Base-by-base conservation (phyloP, 768 basidiomycete genomes). In the Suillus clintonianus region DNA sequence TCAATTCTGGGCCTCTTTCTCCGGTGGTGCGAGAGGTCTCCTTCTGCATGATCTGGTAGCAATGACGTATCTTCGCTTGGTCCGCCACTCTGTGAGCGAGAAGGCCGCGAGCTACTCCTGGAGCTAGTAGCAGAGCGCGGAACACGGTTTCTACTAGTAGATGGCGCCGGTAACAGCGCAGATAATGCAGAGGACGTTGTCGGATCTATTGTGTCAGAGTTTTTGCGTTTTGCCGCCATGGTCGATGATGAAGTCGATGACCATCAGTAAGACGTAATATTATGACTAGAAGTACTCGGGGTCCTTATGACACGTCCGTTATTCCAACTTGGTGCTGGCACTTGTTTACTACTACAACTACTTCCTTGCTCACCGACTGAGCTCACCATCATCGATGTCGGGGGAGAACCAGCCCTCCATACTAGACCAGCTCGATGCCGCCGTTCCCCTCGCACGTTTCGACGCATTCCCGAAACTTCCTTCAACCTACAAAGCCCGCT, bases 391-490 rank as follows among this genome's bases (percentile, higher is more conserved):
- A 61, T 42, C 61, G 13, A 60, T 34, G 57, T 60, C 47, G n/a
- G 62, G 2, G 36, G 70, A 72, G 11, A n/a, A 53, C 7, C 64
- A 64, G 24, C 67, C 71, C 15, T 75, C 83, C 3, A 65, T 90
- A 61, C 82, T 91, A 66, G 81, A 83, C 70, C 86, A 85, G 70
- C 84, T 92, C 66, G 89, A 92, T 75, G 74, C 81, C 17, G 81
- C 82, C 36, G 85, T 86, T 4, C 83, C 86, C n/a, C 78, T 94
- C 43, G 83, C 86, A 41, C 78, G 86, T 65, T 90, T 94, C 78
- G 93, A 95, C 81, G 92, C 93, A 0, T 95, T 95, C 72, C 90
- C 92, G 55, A 94, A 95, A 76, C 81, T 94, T 14, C 89, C 90
- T 13, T 84, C 89, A 24, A 86, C 90, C 0, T 96, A 94, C 85